phyloP scores from a whole-genome alignment of 2,329 filamentous ascomycete genomes.

The Aaosphaeria arxii region DNA sequence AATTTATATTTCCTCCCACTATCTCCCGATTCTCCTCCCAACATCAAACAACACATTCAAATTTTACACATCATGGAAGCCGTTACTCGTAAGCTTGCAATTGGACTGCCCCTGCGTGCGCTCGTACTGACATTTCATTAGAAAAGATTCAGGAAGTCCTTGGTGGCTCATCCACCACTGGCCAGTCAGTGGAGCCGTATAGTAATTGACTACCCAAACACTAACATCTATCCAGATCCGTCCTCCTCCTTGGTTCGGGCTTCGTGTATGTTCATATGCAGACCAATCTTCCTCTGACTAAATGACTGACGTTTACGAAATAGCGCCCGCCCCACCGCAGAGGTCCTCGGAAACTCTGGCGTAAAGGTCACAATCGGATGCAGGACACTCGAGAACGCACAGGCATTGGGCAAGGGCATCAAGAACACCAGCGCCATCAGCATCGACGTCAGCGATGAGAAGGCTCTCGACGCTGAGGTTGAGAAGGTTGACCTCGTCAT shows the following conservation, averaged over 20 bases:
- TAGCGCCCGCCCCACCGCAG: slow-evolving; percentile 55
- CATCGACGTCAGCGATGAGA: slow-evolving; percentile 74
- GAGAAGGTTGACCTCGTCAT: slow-evolving; percentile 73
- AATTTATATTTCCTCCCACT: slow-evolving; percentile 12
- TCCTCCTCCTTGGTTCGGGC: slow-evolving; percentile 38
- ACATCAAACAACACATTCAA: background rate
- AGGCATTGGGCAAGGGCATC: slow-evolving; percentile 69
- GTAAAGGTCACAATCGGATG: slow-evolving; percentile 67
- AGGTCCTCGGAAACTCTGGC: slow-evolving; percentile 56
- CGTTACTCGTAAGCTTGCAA: slow-evolving; percentile 25
- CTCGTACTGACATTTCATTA: slow-evolving; percentile 7
- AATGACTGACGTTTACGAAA: background rate
- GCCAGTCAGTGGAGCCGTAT: slow-evolving; percentile 29
- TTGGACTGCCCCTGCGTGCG: slow-evolving; percentile 5
- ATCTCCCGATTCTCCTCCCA: background rate
- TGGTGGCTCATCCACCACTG: slow-evolving; percentile 18
- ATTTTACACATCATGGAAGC: slow-evolving; percentile 27
- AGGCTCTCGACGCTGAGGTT: slow-evolving; percentile 76
- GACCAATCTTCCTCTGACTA: background rate
- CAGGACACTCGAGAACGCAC: slow-evolving; percentile 72
- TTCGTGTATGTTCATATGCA: slow-evolving; percentile 31
- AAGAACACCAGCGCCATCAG: slow-evolving; percentile 69
- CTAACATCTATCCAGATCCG: slow-evolving; percentile 27
- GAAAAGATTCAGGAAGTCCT: slow-evolving; percentile 33
- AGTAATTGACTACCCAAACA: background rate